phyloP scores from a whole-genome alignment of 2,329 filamentous ascomycete species.

The Thelonectria blattea region DNA sequence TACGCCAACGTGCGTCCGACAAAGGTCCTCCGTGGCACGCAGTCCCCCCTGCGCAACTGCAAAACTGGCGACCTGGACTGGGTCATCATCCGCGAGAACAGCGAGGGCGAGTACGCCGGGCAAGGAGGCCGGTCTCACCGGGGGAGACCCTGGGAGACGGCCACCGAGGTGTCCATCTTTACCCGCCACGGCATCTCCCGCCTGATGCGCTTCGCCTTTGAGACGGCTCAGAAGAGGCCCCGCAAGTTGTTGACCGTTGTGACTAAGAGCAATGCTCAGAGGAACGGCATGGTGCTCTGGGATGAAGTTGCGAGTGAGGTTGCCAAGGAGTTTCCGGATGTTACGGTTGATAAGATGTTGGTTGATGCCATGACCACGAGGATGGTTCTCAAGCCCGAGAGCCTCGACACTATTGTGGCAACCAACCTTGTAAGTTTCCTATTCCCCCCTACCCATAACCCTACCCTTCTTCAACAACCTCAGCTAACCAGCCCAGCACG shows the following conservation, averaged over 20 bases:
- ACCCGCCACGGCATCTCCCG: constrained; percentile 64
- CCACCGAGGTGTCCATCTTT: constrained; percentile 69
- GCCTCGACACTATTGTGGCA: constrained; percentile 67
- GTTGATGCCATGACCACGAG: constrained; percentile 71
- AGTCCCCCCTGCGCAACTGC: constrained; percentile 61
- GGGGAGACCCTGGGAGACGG: constrained; percentile 63
- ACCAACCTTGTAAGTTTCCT: constrained; percentile 57
- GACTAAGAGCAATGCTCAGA: constrained; percentile 70
- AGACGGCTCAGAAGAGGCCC: constrained; percentile 61
- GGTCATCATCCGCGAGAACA: constrained; percentile 72
- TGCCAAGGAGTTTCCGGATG: constrained; percentile 63
- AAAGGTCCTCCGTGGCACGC: constrained; percentile 63
- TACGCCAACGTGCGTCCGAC: constrained; percentile 72
- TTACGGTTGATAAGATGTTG: constrained; percentile 68
- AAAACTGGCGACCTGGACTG: constrained; percentile 64
- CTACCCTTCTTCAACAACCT: neutral
- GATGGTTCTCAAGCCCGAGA: constrained; percentile 66
- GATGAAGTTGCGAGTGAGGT: constrained; percentile 65
- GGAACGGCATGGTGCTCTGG: constrained; percentile 73
- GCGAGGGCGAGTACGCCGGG: constrained; percentile 70
- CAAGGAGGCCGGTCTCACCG: constrained; percentile 67
- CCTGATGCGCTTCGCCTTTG: constrained; percentile 68
- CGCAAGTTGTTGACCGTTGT: constrained; percentile 67
- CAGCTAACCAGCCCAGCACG: constrained; percentile 43
- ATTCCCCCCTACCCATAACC: neutral